Percentiles rank a stretch among this genome's conserved stretches.
Conservation (phyloP, 768 basidiomycete genomes). For the Flagelloscypha sp. region DNA sequence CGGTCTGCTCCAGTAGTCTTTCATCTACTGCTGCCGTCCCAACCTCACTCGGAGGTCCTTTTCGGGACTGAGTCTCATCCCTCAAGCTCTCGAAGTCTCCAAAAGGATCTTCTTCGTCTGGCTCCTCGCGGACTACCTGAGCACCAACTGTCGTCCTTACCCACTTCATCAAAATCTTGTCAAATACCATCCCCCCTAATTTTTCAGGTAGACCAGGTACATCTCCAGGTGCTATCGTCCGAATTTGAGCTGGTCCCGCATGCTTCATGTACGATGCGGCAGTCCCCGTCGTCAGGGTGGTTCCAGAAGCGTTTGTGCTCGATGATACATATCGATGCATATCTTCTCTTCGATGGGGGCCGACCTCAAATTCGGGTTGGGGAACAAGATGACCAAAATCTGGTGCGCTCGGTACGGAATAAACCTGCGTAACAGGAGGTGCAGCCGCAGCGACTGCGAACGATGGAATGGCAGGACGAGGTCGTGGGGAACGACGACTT, state of each 20-base stretch:
- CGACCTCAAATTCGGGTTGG: conserved; percentile 46
- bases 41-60: conserved; percentile 13
- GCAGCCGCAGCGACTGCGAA: conserved; percentile 22
- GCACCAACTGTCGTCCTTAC: conserved; percentile 48
- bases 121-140: conserved; percentile 25
- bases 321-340: conserved; percentile 86
- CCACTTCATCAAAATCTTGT: conserved; percentile 80
- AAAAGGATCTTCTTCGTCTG: conserved; percentile 82
- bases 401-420: conserved; percentile 12
- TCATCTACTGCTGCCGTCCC: conserved; percentile 17
- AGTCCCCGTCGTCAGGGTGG: conserved; percentile 63
- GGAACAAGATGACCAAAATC: too few relatives aligned
- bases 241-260: conserved; percentile 67
- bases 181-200: conserved; percentile 84
- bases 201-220: conserved; percentile 66
- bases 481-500: conserved; percentile 18
- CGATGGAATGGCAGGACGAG: conserved; percentile 19
- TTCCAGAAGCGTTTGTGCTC: conserved; percentile 70
- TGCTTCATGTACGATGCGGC: conserved; percentile 83
- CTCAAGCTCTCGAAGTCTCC: conserved; percentile 82
- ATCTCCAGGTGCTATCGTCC: conserved; percentile 75
- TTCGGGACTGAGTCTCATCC: conserved; percentile 44
- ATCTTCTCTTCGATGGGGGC: conserved; percentile 53
- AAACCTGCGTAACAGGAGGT: conserved; percentile 18
- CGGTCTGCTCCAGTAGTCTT: conserved; percentile 42